A percentile compares a stretch with the other conserved stretches of the same genome.
Conservation (phyloP, 2,329 filamentous ascomycete species). For the Aspergillus clavatus region DNA sequence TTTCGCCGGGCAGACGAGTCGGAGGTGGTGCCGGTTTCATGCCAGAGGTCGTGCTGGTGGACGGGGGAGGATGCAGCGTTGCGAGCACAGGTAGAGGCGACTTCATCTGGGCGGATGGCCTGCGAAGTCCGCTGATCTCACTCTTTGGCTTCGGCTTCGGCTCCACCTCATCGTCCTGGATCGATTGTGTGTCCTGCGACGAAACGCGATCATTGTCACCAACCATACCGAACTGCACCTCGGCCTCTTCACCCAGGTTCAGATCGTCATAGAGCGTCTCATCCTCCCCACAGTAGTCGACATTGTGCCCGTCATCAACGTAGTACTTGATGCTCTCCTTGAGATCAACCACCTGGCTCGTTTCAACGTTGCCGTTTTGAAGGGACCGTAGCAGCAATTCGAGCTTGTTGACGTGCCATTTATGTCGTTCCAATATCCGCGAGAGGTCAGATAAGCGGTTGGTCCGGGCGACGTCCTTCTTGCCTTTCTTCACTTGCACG, state of each 20-base stretch:
- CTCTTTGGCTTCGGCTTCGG: conserved; percentile 54
- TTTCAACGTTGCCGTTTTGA: conserved; percentile 87
- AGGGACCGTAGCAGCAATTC: conserved; percentile 85
- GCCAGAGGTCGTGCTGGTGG: conserved; percentile 47
- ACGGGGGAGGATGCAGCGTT: conserved; percentile 66
- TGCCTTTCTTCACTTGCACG: conserved; percentile 89
- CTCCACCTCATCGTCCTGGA: conserved; percentile 77
- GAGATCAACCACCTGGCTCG: conserved; percentile 78
- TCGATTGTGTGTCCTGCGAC: conserved; percentile 90
- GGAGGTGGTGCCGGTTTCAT: conserved; percentile 95
- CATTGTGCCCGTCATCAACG: conserved; percentile 79
- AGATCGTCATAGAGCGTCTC: conserved; percentile 94
- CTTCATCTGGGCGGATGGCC: conserved; percentile 86
- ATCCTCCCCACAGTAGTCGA: conserved; percentile 82
- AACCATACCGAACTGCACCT: conserved; percentile 76
- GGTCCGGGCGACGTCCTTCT: conserved; percentile 75
- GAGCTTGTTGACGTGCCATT: conserved; percentile 91
- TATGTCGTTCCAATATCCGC: conserved; percentile 79
- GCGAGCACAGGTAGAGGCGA: conserved; percentile 90
- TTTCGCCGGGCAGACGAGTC: conserved; percentile 78
- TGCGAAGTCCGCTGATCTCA: conserved; percentile 58
- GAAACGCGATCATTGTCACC: conserved; percentile 80
- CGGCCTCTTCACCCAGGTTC: conserved; percentile 77
- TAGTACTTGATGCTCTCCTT: conserved; percentile 95
- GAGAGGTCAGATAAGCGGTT: conserved; percentile 87